phyloP scores from a whole-genome alignment of 2,329 filamentous ascomycete species.

The Verticillium isaacii region DNA sequence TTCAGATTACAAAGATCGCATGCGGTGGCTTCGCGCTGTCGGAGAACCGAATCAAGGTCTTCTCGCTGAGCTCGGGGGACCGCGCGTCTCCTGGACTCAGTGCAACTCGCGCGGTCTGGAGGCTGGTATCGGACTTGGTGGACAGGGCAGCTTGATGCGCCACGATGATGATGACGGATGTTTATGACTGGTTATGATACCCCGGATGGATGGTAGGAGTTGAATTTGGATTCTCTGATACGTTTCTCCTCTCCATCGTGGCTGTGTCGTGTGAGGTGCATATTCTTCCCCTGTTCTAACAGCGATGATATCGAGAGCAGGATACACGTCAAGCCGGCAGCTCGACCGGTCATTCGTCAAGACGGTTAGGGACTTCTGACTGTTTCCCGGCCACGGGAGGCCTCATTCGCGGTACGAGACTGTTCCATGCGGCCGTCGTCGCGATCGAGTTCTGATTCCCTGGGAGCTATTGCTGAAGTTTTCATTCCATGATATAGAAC shows the following conservation, averaged over 20 bases:
- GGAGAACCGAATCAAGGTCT: conserved; percentile 47
- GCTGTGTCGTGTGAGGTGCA: not conserved
- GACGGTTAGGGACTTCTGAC: no score
- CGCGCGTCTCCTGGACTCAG: not conserved
- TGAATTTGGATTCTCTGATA: not conserved
- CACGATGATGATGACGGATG: not conserved
- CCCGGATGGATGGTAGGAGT: not conserved
- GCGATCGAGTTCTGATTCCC: no score
- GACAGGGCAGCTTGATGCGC: not conserved
- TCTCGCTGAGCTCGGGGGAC: conserved; percentile 12
- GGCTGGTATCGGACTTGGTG: conserved; percentile 6
- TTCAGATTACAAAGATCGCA: conserved; percentile 46
- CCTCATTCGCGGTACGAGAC: no score
- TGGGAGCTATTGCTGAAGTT: no score
- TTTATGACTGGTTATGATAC: not conserved
- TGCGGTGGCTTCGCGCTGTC: conserved; percentile 53
- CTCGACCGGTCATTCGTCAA: no score
- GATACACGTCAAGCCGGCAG: no score
- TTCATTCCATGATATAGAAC: no score
- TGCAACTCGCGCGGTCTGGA: conserved; percentile 1
- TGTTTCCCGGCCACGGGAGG: no score
- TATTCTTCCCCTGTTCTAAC: not conserved
- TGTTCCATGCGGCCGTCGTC: no score
- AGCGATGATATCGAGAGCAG: no score
- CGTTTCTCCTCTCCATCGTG: no score